phyloP scores from a whole-genome alignment of 1,284 basidiomycete genomes.

The Apiotrichum domesticum region DNA sequence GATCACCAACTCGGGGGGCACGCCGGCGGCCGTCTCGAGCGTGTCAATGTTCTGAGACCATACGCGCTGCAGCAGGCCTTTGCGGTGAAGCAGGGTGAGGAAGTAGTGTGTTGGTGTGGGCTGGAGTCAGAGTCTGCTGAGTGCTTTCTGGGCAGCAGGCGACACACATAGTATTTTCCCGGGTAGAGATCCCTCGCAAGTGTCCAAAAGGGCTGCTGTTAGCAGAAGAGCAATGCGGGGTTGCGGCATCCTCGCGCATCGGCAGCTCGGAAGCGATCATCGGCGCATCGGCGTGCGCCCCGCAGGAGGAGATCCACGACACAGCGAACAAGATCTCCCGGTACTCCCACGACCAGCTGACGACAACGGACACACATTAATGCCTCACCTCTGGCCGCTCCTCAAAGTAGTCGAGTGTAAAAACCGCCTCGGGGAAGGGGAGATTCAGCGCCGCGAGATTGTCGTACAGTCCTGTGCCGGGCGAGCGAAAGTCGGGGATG shows the following conservation, averaged over 20 bases:
- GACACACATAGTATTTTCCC: constrained; percentile 39
- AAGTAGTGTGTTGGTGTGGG: constrained; percentile 90
- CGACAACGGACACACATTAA: no score
- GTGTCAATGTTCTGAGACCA: constrained; percentile 66
- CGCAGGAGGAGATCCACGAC: no score
- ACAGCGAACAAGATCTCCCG: no score
- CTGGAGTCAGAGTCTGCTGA: constrained; percentile 52
- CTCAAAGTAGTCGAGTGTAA: constrained; percentile 50
- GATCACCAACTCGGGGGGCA: constrained; percentile 67
- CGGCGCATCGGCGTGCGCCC: no score
- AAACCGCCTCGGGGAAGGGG: constrained; percentile 55
- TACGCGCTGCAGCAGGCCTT: constrained; percentile 34
- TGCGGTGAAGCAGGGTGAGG: constrained; percentile 50
- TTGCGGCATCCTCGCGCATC: not conserved
- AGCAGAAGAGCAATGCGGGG: not conserved
- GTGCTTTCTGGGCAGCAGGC: not conserved
- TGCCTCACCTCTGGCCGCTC: constrained; percentile 31
- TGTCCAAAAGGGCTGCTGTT: constrained; percentile 60
- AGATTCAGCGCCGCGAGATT: constrained; percentile 52
- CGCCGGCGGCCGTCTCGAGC: constrained; percentile 76
- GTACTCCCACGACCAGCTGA: no score
- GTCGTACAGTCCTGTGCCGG: constrained; percentile 53
- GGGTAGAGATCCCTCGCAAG: constrained; percentile 85
- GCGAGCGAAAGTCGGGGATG: constrained; percentile 49
- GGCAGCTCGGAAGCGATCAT: no score